These are phyloP conservation scores for Serpula lacrymans DNA, from an alignment of 768 basidiomycete genomes.

Conservation along the genomic window DNA sequence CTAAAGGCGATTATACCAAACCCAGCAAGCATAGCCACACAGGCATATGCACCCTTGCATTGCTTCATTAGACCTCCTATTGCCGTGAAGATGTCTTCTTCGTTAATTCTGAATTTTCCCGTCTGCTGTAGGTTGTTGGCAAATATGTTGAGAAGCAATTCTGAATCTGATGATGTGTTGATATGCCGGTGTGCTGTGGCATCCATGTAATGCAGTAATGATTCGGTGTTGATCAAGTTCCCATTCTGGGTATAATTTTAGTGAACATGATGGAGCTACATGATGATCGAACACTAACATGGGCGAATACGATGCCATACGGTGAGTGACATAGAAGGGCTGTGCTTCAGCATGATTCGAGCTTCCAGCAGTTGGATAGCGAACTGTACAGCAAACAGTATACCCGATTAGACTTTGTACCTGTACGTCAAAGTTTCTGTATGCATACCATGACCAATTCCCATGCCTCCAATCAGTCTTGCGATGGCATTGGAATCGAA, in stretches of 20 bases:
- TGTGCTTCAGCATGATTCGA: conserved; percentile 97
- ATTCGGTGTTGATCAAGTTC: conserved; percentile 90
- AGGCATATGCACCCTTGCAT: conserved; percentile 92
- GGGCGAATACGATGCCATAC: conserved; percentile 96
- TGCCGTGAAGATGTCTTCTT: conserved; percentile 97
- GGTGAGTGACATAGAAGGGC: conserved; percentile 99
- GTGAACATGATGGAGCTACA: background rate
- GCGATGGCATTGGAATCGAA: conserved; percentile 79
- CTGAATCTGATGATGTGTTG: conserved; percentile 98
- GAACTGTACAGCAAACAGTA: conserved; percentile 48
- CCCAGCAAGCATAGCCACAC: conserved; percentile 98
- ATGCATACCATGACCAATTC: conserved; percentile 87
- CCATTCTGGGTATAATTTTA: conserved; percentile 67
- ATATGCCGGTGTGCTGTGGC: conserved; percentile 96
- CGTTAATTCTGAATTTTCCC: conserved; percentile 98
- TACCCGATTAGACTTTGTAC: conserved; percentile 11
- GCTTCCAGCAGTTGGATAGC: conserved; percentile 97
- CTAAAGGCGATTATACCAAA: conserved; percentile 98
- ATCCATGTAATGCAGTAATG: conserved; percentile 91
- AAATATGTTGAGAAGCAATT: conserved; percentile 94
- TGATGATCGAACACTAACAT: conserved; percentile 54
- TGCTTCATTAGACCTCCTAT: conserved; percentile 86
- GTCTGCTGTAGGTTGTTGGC: conserved; percentile 98
- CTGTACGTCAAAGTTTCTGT: conserved; percentile 1
- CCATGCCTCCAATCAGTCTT: conserved; percentile 89